Base-by-base conservation (phyloP, 768 basidiomycete genomes). In the Pholiota microspora region DNA sequence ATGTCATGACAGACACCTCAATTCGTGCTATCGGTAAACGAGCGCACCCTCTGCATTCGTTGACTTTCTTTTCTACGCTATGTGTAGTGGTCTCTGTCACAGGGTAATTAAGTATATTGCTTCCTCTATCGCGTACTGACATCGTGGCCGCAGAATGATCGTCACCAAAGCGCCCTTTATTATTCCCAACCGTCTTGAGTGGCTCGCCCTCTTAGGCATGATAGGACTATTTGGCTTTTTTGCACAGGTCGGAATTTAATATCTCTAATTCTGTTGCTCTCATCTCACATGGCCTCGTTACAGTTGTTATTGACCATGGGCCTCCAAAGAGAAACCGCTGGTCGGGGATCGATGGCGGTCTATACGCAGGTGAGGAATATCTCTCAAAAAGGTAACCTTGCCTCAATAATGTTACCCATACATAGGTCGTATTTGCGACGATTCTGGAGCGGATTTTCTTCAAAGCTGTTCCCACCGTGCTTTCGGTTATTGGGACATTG, bases 31-130 rank as follows among this genome's bases (percentile, higher is more conserved):
- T 94, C 32, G 92, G 92, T 0, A 84, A 79, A 54, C 77, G 86
- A 4, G 91, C 91, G 1, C 86, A 89, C 59, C 75, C 91, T 0
- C 67, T 92, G 53, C 92, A 95, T 65, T 74, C 80, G 2, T 76
- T 93, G 61, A 69, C 77, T 0, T 90, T 81, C 51, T 92, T 87
- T 66, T 83, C 86, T 1, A 65, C 77, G 7, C 74, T 80, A 58
- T 85, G 81, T 49, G 77, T 85, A 0, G 51, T 75, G 24, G 68
- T 71, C 24, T 70, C 75, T 1, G 48, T 64, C 8, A 56, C 70
- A 21, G 65, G 66, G 76, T 78, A 55, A n/a, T n/a, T n/a, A n/a
- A n/a, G n/a, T n/a, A n/a, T 29, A 73, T 67, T 28, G 31, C 23
- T 6, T 15, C 35, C 15, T 34, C 28, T 47, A 9, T 38, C 21